Evolutionary conservation across 1,139 yeast genomes (phyloP), one percentile per base, ranked within the genome.

Genomic region (Blastobotrys serpentis): DNA sequence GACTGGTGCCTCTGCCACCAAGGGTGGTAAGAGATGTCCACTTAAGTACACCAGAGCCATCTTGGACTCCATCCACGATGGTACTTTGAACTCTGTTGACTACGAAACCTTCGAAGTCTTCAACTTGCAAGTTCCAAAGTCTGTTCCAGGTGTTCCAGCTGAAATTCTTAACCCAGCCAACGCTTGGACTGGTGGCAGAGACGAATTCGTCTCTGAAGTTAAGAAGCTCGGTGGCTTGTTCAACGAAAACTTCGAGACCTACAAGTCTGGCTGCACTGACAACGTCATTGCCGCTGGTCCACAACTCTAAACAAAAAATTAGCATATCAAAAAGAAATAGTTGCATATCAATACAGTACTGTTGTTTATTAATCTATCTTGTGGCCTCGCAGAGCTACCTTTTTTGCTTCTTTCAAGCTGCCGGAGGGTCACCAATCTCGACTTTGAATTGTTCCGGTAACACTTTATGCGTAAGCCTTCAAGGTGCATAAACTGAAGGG

Each of bases 21-120:
- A 83, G 69, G 98, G 98, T 62, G 98, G 98, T 67, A 84, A 86
- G 78, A 86, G 98, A 77, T 92, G 98, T 75, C 94, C 98, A 52
- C 82, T 92, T 72, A 92, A 92, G 73, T 90, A 89, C 82, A 92
- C 98, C 55, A 86, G 98, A 76, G 96, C 96, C 54, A 90, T 92
- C 57, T 78, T 92, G 67, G 96, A 92, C 69, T 83, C 97, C 47
- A 90, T 92, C 65, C 98, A 92, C 75, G 81, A 89, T 57, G 98
- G 98, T 57, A 84, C 85, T 63, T 79, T 92, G 63, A 81, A 80
- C 58, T 74, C 86, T 64, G 92, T 76, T 56, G 86, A 85, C 65
- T 90, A 76, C 71, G 98, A 90, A 74, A 75, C 75, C 47, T 84
- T 86, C 75, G 95, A 90, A 59, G 81, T 84, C 49, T 92, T 92